Evolutionary conservation across 306 rosid genomes (phyloP), one percentile per base, ranked within the genome.

Genomic region (Castanopsis chinensis): DNA sequence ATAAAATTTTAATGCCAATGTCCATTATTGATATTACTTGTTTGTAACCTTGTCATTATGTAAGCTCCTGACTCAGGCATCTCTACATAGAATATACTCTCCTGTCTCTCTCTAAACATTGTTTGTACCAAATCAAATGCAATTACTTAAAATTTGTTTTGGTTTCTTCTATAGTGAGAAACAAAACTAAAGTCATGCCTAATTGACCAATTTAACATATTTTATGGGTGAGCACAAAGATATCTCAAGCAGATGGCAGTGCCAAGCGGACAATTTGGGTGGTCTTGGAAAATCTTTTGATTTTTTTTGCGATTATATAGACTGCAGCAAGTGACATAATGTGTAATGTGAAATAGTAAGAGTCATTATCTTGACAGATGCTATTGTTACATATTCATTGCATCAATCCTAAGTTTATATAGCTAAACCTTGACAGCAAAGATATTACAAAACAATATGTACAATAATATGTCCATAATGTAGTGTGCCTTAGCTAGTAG

Each of bases 11-110:
- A 75, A 75, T 91, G 78, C 56, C 81, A 69, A 52, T 77, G 73
- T 80, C 85, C 71, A 49, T 14, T 14, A 19, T 43, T 17, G 10
- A 37, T 73, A 52, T 68, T 32, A 23, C 25, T 75, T 76, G 17
- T 83, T 79, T 76, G 28, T 69, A 82, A 56, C 81, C 84, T 90
- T 93, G 97, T 87, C 91, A 84, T 58, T 82, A 78, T 83, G 88
- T 75, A 77, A 69, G 69, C 78, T 79, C 75, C 69, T 82, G 71
- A 45, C 69, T 57, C 51, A 64, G 86, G 97, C 77, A 91, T 93
- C 88, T 90, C 83, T 61, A 37, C 68, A 77, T 63, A 79, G 93
- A 81, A 87, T 91, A 85, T 82, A 81, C 75, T 79, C 79, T 27
- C 81, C 71, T 71, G 20, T 25, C 19, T 54, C 81, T 87, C 70